Conservation (phyloP, 2,329 filamentous ascomycete species). For the Phialophora tarda region DNA sequence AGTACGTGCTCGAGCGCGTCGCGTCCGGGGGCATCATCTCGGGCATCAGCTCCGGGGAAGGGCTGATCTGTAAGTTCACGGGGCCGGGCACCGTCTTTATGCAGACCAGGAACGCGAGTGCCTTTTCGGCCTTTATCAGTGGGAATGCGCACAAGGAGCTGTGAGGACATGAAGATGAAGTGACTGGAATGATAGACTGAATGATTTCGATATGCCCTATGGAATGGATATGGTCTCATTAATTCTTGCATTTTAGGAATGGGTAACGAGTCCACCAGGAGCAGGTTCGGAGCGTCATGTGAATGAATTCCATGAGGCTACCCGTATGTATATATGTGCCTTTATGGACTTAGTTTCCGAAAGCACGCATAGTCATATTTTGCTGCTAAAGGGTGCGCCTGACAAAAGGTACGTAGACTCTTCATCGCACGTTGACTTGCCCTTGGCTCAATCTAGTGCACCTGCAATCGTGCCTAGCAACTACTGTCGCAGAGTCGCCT, state of each 20-base stretch:
- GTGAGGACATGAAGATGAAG: constrained; percentile 7
- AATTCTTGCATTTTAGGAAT: background rate
- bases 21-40: constrained; percentile 92
- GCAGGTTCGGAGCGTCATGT: background rate
- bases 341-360: background rate
- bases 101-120: constrained; percentile 83
- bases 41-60: constrained; percentile 79
- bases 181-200: background rate
- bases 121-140: constrained; percentile 57
- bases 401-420: background rate
- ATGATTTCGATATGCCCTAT: background rate
- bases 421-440: background rate
- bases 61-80: constrained; percentile 91
- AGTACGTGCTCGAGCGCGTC: constrained; percentile 88
- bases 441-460: background rate
- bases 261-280: background rate
- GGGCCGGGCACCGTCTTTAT: constrained; percentile 89
- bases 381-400: background rate
- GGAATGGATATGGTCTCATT: background rate
- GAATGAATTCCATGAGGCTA: background rate
- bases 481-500: background rate
- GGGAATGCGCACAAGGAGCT: constrained; percentile 22
- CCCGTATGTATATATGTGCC: background rate
- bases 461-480: background rate
- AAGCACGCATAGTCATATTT: background rate